A percentile compares a stretch with the other conserved stretches of the same genome.
These are phyloP conservation scores for Candida endomychidarum DNA, from an alignment of 805 yeast genomes.

Conservation along the genomic window DNA sequence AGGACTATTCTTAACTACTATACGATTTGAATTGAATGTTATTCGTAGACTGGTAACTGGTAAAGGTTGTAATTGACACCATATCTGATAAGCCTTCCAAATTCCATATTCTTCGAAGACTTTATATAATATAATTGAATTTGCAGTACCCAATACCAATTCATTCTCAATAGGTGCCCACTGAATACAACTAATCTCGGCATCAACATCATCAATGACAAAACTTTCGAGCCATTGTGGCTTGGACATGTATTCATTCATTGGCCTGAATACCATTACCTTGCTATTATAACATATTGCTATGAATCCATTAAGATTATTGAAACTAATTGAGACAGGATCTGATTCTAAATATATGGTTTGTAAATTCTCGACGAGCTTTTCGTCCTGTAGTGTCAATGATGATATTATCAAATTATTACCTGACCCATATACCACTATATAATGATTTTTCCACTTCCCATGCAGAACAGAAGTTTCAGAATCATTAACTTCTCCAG, in stretches of 20 bases:
- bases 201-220: constrained; percentile 18
- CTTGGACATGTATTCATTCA: constrained; percentile 44
- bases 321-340: constrained; percentile 64
- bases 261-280: constrained; percentile 56
- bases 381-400: constrained; percentile 17
- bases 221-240: constrained; percentile 47
- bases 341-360: constrained; percentile 72
- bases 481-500: constrained; percentile 76
- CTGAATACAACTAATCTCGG: constrained; percentile 38
- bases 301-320: constrained; percentile 54
- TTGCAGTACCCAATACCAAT: constrained; percentile 57
- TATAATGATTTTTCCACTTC: constrained; percentile 63
- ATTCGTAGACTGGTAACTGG: constrained; percentile 59
- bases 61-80: constrained; percentile 56
- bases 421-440: constrained; percentile 82
- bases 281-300: constrained; percentile 52
- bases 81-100: constrained; percentile 33
- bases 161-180: constrained; percentile 61
- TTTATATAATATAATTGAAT: constrained; percentile 53
- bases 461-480: constrained; percentile 56
- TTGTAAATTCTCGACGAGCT: constrained; percentile 51
- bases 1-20: constrained; percentile 58
- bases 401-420: constrained; percentile 65
- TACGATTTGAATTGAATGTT: constrained; percentile 65
- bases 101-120: constrained; percentile 47